These are phyloP conservation scores for Olyra latifolia DNA, from an alignment of 176 grass and related monocot species.

Conservation along the genomic window DNA sequence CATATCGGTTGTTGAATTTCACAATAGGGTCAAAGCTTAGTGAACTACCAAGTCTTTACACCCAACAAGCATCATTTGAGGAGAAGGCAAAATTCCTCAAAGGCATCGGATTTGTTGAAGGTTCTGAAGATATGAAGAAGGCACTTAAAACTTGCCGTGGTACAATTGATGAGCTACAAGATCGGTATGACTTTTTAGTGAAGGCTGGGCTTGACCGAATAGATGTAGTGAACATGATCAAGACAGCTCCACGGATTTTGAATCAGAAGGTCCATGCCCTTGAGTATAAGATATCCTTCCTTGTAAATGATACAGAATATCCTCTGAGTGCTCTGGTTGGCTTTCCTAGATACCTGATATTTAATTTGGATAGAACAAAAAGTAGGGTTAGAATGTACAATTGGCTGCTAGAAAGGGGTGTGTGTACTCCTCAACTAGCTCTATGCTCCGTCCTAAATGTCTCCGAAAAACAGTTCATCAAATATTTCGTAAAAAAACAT, in stretches of 20 bases:
- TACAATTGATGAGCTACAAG: constrained; percentile 60
- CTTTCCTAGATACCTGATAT: constrained; percentile 54
- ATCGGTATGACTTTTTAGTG: constrained; percentile 57
- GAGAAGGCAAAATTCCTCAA: constrained; percentile 52
- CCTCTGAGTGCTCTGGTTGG: constrained; percentile 48
- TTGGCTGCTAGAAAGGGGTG: constrained; percentile 60
- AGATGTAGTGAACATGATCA: constrained; percentile 56
- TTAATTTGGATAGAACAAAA: constrained; percentile 51
- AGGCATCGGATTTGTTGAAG: constrained; percentile 52
- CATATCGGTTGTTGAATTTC: constrained; percentile 44
- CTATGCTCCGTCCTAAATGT: constrained; percentile 49
- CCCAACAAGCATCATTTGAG: constrained; percentile 32
- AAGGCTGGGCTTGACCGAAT: constrained; percentile 42
- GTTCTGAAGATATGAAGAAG: constrained; percentile 53
- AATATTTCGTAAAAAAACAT: constrained; percentile 32
- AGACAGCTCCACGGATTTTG: constrained; percentile 48
- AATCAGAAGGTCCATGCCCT: constrained; percentile 61
- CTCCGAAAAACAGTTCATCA: constrained; percentile 47
- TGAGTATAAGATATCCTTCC: constrained; percentile 54
- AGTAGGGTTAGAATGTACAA: constrained; percentile 58
- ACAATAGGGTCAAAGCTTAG: constrained; percentile 44
- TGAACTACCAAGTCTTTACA: constrained; percentile 30
- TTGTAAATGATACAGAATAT: constrained; percentile 49
- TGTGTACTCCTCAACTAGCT: constrained; percentile 26
- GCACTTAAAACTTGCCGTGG: constrained; percentile 59